phyloP scores from a whole-genome alignment of 164 flowering plant genomes.

The Sedum album region DNA sequence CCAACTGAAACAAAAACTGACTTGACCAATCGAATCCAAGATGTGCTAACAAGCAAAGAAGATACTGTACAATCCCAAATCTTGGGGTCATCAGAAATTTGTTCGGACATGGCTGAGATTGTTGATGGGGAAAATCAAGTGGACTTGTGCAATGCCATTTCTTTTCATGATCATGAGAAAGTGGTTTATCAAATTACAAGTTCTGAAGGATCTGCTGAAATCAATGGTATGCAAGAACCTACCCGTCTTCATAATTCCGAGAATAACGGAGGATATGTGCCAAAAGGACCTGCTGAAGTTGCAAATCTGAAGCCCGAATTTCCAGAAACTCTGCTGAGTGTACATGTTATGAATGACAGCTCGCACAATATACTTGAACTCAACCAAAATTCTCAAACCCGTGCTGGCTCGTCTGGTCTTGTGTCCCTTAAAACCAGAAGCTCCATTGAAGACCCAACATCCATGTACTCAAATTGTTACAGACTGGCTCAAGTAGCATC shows the following conservation, averaged over 20 bases:
- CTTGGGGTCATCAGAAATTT: conserved; percentile 18
- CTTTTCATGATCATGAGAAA: conserved; percentile 15
- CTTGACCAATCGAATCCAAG: conserved; percentile 14
- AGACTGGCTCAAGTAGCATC: conserved; percentile 58
- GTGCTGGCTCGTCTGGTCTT: conserved; percentile 10
- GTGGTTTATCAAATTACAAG: conserved; percentile 13
- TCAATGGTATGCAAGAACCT: background rate
- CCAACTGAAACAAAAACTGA: conserved; percentile 20
- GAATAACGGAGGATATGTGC: background rate
- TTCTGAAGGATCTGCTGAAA: conserved; percentile 5
- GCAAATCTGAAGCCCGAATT: background rate
- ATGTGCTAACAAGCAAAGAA: conserved; percentile 9
- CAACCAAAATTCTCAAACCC: conserved; percentile 12
- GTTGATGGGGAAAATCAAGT: conserved; percentile 20
- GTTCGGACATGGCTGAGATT: conserved; percentile 15
- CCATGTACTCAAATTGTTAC: conserved; percentile 54
- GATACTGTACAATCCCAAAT: conserved; percentile 10
- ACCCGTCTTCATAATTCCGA: background rate
- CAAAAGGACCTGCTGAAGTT: background rate
- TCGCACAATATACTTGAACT: conserved; percentile 13
- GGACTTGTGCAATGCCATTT: conserved; percentile 10
- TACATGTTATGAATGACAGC: background rate
- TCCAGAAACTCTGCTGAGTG: background rate
- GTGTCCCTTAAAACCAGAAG: conserved; percentile 15
- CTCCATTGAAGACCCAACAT: conserved; percentile 20